Conservation (phyloP, 2,329 filamentous ascomycete genomes). For the Dendrostoma leiphaemia region DNA sequence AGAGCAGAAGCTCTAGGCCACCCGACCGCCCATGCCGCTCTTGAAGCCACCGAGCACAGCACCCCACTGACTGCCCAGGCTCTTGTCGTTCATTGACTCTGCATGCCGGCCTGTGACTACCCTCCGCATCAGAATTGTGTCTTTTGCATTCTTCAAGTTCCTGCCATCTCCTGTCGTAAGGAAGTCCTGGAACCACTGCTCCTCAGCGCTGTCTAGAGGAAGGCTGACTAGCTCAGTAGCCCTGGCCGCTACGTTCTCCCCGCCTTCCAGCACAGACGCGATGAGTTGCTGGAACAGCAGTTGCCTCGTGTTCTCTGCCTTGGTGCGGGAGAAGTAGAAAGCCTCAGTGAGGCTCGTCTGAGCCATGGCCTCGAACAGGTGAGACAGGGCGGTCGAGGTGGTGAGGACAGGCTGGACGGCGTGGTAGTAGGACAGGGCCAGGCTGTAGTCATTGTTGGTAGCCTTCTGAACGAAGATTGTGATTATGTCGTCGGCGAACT, state of each 20-base stretch:
- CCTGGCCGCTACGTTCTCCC: constrained; percentile 45
- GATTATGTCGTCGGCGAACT: constrained; percentile 82
- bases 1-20: not conserved
- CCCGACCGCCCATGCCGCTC: constrained; percentile 37
- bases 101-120: constrained; percentile 64
- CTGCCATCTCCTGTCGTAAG: constrained; percentile 65
- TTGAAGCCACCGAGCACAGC: constrained; percentile 51
- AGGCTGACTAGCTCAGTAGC: constrained; percentile 70
- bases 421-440: constrained; percentile 77
- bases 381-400: constrained; percentile 57
- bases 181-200: constrained; percentile 70
- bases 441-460: constrained; percentile 54
- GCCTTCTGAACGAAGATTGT: constrained; percentile 63
- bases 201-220: constrained; percentile 69
- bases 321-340: constrained; percentile 68
- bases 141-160: constrained; percentile 62
- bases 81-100: constrained; percentile 44
- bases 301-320: constrained; percentile 60
- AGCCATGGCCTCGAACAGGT: constrained; percentile 69
- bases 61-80: constrained; percentile 45
- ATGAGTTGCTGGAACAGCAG: constrained; percentile 68
- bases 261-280: constrained; percentile 49
- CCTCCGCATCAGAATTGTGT: constrained; percentile 71
- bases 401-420: constrained; percentile 72
- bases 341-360: constrained; percentile 68